phyloP scores from a whole-genome alignment of 139 green algal species.

The Volvox africanus region DNA sequence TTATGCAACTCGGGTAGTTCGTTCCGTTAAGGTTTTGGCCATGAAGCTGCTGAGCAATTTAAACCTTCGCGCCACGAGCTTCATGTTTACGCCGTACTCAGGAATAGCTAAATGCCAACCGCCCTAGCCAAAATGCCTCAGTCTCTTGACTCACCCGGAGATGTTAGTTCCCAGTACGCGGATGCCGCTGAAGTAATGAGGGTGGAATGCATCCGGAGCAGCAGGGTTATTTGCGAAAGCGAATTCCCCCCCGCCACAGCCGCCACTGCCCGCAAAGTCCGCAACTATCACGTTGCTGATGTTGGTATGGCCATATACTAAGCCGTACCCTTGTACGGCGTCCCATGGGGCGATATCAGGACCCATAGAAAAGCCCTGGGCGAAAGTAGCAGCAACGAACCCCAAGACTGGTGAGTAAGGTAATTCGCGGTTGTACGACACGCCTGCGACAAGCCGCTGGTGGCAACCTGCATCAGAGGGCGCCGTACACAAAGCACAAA shows the following conservation, averaged over 20 bases:
- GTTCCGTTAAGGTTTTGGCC: not conserved
- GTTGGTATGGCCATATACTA: conserved; percentile 47
- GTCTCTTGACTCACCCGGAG: not conserved
- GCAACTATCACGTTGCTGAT: conserved; percentile 49
- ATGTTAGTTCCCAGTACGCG: conserved; percentile 42
- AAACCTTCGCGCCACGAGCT: not conserved
- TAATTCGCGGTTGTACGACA: conserved; percentile 55
- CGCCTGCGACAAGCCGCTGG: conserved; percentile 33
- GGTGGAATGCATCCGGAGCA: conserved; percentile 66
- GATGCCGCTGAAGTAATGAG: conserved; percentile 51
- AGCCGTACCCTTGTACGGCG: conserved; percentile 55
- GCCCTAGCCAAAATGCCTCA: not conserved
- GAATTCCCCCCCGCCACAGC: conserved; percentile 43
- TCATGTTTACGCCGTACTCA: not conserved
- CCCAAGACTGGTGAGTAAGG: conserved; percentile 15
- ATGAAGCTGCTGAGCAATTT: not conserved
- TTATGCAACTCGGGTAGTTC: not conserved
- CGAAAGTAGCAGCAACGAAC: conserved; percentile 53
- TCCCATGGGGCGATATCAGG: conserved; percentile 61
- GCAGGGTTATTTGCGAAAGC: conserved; percentile 61
- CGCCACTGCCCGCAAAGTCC: conserved; percentile 52
- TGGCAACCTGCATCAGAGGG: conserved; percentile 53
- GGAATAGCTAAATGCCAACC: no score
- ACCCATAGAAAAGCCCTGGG: conserved; percentile 59
- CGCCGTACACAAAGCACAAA: conserved; percentile 47